These are phyloP conservation scores for Fusarium avenaceum DNA, from an alignment of 2,329 filamentous ascomycete species.

Conservation along the genomic window DNA sequence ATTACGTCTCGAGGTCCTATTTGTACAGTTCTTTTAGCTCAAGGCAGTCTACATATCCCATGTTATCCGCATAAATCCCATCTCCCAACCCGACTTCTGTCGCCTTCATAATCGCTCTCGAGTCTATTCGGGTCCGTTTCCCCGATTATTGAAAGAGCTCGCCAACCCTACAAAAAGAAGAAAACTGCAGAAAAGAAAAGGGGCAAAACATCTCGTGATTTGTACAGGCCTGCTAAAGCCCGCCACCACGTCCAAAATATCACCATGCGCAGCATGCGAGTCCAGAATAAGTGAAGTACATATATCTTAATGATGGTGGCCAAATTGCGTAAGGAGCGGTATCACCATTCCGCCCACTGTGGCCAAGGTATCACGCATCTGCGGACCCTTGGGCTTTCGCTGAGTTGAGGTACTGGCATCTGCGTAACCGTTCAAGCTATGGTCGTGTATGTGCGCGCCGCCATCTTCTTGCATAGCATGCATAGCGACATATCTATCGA, in stretches of 20 bases:
- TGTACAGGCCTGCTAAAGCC: constrained; percentile 22
- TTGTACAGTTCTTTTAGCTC: constrained; percentile 21
- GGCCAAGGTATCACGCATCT: constrained; percentile 77
- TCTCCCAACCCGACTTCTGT: constrained; percentile 16
- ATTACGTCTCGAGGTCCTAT: constrained; percentile 22
- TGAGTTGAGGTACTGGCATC: constrained; percentile 62
- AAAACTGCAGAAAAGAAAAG: constrained; percentile 27
- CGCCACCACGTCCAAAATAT: constrained; percentile 13
- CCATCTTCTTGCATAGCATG: constrained; percentile 92
- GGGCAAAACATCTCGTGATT: constrained; percentile 31
- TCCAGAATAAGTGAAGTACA: constrained; percentile 12
- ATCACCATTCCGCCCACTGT: constrained; percentile 83
- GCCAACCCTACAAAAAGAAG: constrained; percentile 34
- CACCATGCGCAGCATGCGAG: constrained; percentile 24
- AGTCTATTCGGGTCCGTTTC: constrained; percentile 38
- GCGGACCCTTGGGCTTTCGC: constrained; percentile 67
- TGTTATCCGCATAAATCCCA: constrained; percentile 20
- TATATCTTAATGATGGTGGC: constrained; percentile 73
- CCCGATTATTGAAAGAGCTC: constrained; percentile 39
- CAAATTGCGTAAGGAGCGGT: constrained; percentile 82
- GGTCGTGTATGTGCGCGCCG: constrained; percentile 62
- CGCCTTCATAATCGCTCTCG: constrained; percentile 13
- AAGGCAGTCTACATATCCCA: constrained; percentile 32
- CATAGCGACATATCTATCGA: constrained; percentile 92
- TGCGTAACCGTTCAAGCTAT: constrained; percentile 67